Conservation (phyloP, 129 eudicot species). For the Artemisia tridentata region DNA sequence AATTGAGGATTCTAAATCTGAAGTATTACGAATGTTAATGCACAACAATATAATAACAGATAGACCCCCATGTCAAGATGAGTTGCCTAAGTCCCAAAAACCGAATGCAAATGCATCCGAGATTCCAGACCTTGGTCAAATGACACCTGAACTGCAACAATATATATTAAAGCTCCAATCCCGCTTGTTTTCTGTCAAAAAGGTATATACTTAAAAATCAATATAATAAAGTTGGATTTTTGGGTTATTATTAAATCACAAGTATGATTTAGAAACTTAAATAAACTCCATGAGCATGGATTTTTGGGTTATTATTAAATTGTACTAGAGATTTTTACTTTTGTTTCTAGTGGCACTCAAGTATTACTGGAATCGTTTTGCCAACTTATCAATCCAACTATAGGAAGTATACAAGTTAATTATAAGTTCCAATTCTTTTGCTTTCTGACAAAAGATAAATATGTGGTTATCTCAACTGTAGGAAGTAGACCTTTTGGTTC, state of each 20-base stretch:
- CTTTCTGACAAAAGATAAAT: too few species aligned
- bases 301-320: background rate
- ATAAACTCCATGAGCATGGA: background rate
- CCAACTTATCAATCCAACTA: too few species aligned
- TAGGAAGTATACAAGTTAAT: too few species aligned
- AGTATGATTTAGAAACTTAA: background rate
- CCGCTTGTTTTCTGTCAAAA: constrained; percentile 73
- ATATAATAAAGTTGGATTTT: background rate
- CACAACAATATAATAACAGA: constrained; percentile 32
- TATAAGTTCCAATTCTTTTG: too few species aligned
- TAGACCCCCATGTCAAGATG: constrained; percentile 33
- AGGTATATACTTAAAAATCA: constrained; percentile 41
- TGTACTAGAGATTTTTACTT: too few species aligned
- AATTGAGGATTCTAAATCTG: constrained; percentile 45
- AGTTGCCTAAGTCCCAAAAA: constrained; percentile 31
- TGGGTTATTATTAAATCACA: background rate
- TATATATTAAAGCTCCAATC: constrained; percentile 74
- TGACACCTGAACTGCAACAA: constrained; percentile 60
- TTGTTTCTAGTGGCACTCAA: too few species aligned
- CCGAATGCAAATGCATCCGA: constrained; percentile 35
- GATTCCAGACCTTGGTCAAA: constrained; percentile 68
- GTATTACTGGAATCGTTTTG: too few species aligned
- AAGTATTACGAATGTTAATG: constrained; percentile 37
- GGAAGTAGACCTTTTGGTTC: too few species aligned
- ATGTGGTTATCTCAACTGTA: too few species aligned